Percentiles rank a stretch among this genome's conserved stretches.
Evolutionary conservation across 345 rosid species (phyloP).

Genomic region (Garcia nutans): DNA sequence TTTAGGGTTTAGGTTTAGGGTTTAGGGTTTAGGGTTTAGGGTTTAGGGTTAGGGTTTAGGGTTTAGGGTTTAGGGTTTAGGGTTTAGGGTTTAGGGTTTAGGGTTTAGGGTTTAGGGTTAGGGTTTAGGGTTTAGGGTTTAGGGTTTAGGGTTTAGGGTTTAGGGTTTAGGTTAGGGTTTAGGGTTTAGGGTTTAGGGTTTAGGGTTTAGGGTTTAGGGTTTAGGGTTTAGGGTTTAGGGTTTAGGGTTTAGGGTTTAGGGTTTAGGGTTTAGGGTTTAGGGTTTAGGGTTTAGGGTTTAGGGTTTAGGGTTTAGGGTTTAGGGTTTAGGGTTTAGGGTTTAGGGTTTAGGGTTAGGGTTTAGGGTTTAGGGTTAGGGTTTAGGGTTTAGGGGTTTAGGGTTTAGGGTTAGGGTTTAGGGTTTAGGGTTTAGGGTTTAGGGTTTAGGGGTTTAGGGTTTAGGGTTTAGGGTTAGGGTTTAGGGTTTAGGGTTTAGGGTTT

Average conservation of each 20-base stretch:
- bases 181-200: too few relatives aligned
- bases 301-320: conserved; percentile 8
- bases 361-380: too few relatives aligned
- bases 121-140: conserved; percentile 21
- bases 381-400: not conserved
- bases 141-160: conserved; percentile 29
- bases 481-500: conserved; percentile 17
- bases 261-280: conserved; percentile 12
- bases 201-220: conserved; percentile 11
- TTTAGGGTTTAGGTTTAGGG: conserved; percentile 12
- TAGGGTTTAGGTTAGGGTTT: conserved; percentile 21
- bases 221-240: conserved; percentile 24
- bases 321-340: conserved; percentile 17
- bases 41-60: conserved; percentile 26
- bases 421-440: conserved; percentile 23
- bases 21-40: conserved; percentile 24
- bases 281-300: conserved; percentile 23
- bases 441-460: conserved; percentile 25
- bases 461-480: conserved; percentile 15
- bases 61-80: conserved; percentile 27
- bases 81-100: conserved; percentile 28
- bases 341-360: conserved; percentile 18
- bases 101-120: conserved; percentile 35
- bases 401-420: conserved; percentile 20
- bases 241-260: conserved; percentile 1